Evolutionary conservation across 2,329 filamentous ascomycete genomes (phyloP).

Genomic region (Tolypocladium endophyticum): DNA sequence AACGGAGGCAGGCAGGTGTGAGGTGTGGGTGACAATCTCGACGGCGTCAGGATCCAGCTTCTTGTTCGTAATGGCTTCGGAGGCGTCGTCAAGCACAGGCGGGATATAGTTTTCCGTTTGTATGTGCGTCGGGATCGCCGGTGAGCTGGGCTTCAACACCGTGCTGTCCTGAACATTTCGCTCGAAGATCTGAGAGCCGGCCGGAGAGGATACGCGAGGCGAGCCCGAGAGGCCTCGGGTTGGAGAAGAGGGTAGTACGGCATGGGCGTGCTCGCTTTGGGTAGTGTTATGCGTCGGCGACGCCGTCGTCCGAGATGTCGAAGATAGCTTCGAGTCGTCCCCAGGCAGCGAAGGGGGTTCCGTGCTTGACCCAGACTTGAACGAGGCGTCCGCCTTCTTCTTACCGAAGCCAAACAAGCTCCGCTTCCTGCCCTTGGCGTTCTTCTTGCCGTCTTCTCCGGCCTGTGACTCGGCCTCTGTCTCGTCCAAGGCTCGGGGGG

Average conservation of each 20-base stretch:
- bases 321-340: conserved; percentile 25
- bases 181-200: conserved; percentile 78
- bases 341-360: conserved; percentile 22
- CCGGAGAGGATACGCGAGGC: conserved; percentile 67
- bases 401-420: conserved; percentile 52
- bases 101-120: conserved; percentile 92
- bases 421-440: conserved; percentile 38
- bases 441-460: conserved; percentile 12
- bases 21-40: conserved; percentile 81
- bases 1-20: conserved; percentile 68
- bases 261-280: conserved; percentile 27
- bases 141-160: conserved; percentile 57
- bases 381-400: conserved; percentile 40
- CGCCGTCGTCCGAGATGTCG: conserved; percentile 20
- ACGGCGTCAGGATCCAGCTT: conserved; percentile 79
- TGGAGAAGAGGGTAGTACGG: conserved; percentile 51
- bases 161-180: conserved; percentile 81
- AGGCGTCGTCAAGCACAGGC: conserved; percentile 81
- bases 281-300: conserved; percentile 23
- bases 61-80: conserved; percentile 80
- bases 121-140: conserved; percentile 87
- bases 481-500: conserved; percentile 18
- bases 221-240: conserved; percentile 57
- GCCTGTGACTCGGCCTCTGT: conserved; percentile 15
- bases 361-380: conserved; percentile 23